A percentile compares a stretch with the other conserved stretches of the same genome.
Conservation (phyloP, 495 filamentous ascomycete species). For the Hyaloscypha hepaticicola region DNA sequence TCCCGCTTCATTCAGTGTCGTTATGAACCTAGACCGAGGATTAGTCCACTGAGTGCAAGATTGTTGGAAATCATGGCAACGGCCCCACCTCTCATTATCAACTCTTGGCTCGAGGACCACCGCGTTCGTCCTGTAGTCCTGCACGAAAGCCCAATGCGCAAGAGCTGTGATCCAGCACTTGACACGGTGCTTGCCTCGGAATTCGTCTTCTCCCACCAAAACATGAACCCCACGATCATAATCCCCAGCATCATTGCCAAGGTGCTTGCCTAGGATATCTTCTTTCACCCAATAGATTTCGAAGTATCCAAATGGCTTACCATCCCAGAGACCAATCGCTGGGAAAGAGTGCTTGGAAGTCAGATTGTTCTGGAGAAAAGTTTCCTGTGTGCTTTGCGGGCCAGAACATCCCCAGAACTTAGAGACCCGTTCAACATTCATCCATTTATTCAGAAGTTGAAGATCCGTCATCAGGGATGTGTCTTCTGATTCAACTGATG, state of each 20-base stretch:
- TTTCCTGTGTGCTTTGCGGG: conserved; percentile 59
- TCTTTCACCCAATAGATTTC: conserved; percentile 99
- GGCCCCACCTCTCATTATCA: conserved; percentile 87
- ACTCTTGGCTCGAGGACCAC: conserved; percentile 87
- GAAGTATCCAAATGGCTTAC: conserved; percentile 94
- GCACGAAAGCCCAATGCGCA: conserved; percentile 78
- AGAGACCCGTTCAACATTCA: conserved; percentile 81
- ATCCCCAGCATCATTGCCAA: conserved; percentile 58
- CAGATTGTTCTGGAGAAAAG: conserved; percentile 65
- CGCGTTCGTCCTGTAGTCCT: conserved; percentile 78
- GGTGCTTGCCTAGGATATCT: conserved; percentile 69
- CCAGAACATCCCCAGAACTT: conserved; percentile 77
- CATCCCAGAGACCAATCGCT: conserved; percentile 90
- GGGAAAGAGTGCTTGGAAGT: conserved; percentile 77
- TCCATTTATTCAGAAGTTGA: conserved; percentile 83
- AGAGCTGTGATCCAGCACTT: conserved; percentile 78
- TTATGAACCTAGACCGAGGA: conserved; percentile 62
- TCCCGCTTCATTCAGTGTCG: conserved; percentile 69
- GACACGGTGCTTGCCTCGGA: conserved; percentile 72
- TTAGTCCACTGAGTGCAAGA: neutral
- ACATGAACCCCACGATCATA: conserved; percentile 90
- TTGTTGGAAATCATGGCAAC: conserved; percentile 25
- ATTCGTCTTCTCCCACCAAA: conserved; percentile 90
- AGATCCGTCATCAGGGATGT: conserved; percentile 57
- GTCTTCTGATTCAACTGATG: conserved; percentile 34